A percentile compares a stretch with the other conserved stretches of the same genome.
Conservation (phyloP, 2,329 filamentous ascomycete genomes). For the Neocucurbitaria cava region DNA sequence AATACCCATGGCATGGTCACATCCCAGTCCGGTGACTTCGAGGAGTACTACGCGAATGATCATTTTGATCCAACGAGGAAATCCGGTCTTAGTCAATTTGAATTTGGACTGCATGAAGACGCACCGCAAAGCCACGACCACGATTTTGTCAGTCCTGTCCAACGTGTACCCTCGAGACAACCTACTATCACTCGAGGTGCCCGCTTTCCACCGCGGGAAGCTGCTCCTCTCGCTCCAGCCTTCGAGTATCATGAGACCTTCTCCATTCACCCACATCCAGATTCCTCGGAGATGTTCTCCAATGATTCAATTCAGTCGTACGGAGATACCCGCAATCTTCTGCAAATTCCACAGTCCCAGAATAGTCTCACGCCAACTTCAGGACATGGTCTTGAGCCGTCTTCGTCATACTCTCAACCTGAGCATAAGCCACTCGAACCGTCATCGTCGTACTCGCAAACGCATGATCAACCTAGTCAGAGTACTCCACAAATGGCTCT, state of each 20-base stretch:
- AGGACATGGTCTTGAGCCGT: conserved; percentile 19
- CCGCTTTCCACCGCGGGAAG: conserved; percentile 31
- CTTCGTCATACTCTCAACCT: conserved; percentile 33
- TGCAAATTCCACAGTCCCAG: conserved; percentile 29
- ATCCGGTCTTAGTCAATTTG: conserved; percentile 32
- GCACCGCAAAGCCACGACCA: not conserved
- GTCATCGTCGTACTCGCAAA: conserved; percentile 40
- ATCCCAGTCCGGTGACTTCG: not conserved
- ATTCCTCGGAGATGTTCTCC: conserved; percentile 32
- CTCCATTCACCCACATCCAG: conserved; percentile 10
- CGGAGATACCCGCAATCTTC: conserved; percentile 43
- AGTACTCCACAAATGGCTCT: conserved; percentile 36
- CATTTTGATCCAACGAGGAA: conserved; percentile 1
- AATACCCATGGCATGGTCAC: not conserved
- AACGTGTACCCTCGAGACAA: conserved; percentile 2
- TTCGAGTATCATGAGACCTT: conserved; percentile 27
- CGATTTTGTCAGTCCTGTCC: not conserved
- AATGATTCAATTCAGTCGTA: conserved; percentile 42
- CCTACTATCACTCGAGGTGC: conserved; percentile 16
- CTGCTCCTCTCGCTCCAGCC: conserved; percentile 36
- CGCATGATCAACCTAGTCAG: conserved; percentile 12
- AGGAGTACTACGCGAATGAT: not conserved
- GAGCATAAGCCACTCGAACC: conserved; percentile 16
- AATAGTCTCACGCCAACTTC: not conserved
- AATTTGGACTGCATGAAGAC: conserved; percentile 25